phyloP scores from a whole-genome alignment of 2,329 filamentous ascomycete genomes.

The Diaporthe sp. region DNA sequence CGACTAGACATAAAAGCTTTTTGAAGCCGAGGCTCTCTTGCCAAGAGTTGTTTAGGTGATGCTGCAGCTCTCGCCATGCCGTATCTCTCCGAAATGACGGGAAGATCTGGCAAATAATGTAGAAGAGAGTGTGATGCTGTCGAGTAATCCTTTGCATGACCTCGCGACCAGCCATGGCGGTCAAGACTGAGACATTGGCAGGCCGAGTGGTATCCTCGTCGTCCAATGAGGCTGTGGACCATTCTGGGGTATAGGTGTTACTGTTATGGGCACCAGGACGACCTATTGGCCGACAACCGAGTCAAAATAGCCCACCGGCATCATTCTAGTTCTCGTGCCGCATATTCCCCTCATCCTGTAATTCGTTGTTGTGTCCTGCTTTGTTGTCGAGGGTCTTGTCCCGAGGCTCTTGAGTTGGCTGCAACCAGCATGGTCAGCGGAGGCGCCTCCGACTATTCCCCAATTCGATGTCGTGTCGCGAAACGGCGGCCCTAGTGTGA shows the following conservation, averaged over 20 bases:
- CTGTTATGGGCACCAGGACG: neutral
- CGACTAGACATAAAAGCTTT: no score
- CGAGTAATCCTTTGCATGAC: neutral
- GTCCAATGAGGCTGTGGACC: constrained; percentile 14
- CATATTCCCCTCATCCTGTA: constrained; percentile 10
- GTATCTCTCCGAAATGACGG: neutral
- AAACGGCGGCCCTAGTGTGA: constrained; percentile 20
- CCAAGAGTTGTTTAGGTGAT: neutral
- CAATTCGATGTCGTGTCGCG: constrained; percentile 31
- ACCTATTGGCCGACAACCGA: neutral
- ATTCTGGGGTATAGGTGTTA: neutral
- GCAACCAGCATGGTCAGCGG: constrained; percentile 9
- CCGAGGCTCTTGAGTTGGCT: constrained; percentile 4
- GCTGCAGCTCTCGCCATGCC: neutral
- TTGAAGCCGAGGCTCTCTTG: constrained; percentile 13
- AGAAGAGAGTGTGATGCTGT: neutral
- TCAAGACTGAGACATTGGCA: constrained; percentile 1
- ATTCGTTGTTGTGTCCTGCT: neutral
- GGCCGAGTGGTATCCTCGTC: neutral
- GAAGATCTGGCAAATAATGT: neutral
- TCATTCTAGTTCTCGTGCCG: neutral
- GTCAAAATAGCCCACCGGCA: neutral
- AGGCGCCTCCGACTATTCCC: constrained; percentile 26
- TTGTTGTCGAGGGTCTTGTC: constrained; percentile 22
- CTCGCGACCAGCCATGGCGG: neutral